Evolutionary conservation across 2,329 filamentous ascomycete species (phyloP), one percentile per base, ranked within the genome.

Genomic region (Cladosporium austrohemisphaericum): DNA sequence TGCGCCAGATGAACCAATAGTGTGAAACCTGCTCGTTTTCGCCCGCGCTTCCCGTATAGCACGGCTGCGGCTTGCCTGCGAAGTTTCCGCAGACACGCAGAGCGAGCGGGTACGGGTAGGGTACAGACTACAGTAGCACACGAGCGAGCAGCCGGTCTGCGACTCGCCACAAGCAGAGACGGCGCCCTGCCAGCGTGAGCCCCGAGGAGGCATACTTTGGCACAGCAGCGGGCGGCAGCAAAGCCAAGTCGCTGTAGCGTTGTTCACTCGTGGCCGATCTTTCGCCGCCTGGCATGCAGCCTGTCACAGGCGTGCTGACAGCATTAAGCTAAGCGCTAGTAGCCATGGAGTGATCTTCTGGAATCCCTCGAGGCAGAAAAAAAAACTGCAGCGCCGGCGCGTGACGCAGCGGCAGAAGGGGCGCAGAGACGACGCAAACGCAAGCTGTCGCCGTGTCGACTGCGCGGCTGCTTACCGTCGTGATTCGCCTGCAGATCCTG

Each of bases 401-500:
- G 41, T 45, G 41, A 45, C 41, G 41, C 41, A n/a, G n/a, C n/a
- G n/a, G n/a, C n/a, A 35, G 41, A 35, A 11, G 31, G 20, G 41
- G 41, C 38, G 38, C 38, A 41, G 41, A 35, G 41, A 28, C 41
- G 26, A 22, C 29, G 41, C 41, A 44, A 33, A 32, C 41, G 41
- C 37, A 18, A 19, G 20, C 16, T 37, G 44, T 38, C 44, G 33
- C 44, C 44, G 16, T 20, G 44, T 38, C 44, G 33, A 47, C 44
- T 47, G 41, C 41, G 41, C 41, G 41, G 41, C 41, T 33, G 44
- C 23, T 29, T 26, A 29, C 44, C 33, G 26, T 29, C 33, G 44
- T 45, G 44, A 47, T 29, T 47, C 25, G 33, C 33, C 22, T 47
- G 44, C 44, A 47, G 33, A 47, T 47, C 33, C 44, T 47, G 44